Conservation (phyloP, 2,329 filamentous ascomycete species). For the Colletotrichum abscissum region DNA sequence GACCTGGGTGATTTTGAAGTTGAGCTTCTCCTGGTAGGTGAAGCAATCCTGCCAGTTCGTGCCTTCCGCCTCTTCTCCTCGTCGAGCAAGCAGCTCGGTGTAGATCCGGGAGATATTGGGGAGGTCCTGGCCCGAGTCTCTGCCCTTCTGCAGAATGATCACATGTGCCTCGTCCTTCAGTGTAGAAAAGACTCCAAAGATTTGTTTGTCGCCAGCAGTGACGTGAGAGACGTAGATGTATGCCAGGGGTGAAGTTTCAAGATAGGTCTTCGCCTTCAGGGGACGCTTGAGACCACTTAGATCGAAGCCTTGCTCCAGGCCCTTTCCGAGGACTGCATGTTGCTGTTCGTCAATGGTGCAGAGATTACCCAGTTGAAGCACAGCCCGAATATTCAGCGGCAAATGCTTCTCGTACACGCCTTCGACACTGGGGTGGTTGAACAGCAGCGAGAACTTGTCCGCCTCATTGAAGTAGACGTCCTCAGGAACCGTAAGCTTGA, state of each 20-base stretch:
- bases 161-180: slow-evolving; percentile 83
- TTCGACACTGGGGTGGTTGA: slow-evolving; percentile 94
- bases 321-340: slow-evolving; percentile 89
- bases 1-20: slow-evolving; percentile 88
- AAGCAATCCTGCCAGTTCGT: slow-evolving; percentile 85
- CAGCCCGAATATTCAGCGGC: slow-evolving; percentile 85
- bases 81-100: slow-evolving; percentile 75
- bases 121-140: slow-evolving; percentile 82
- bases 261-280: slow-evolving; percentile 74
- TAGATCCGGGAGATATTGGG: slow-evolving; percentile 94
- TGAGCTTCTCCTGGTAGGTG: slow-evolving; percentile 85
- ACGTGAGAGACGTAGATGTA: slow-evolving; percentile 97
- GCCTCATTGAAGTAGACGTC: slow-evolving; percentile 87
- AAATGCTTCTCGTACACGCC: slow-evolving; percentile 97
- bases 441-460: slow-evolving; percentile 83
- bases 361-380: slow-evolving; percentile 88
- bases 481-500: slow-evolving; percentile 92
- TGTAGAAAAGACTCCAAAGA: slow-evolving; percentile 94
- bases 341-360: slow-evolving; percentile 95
- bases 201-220: slow-evolving; percentile 87
- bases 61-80: slow-evolving; percentile 73
- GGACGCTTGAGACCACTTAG: slow-evolving; percentile 79
- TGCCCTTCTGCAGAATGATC: slow-evolving; percentile 85
- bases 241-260: slow-evolving; percentile 78
- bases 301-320: slow-evolving; percentile 94